Percentiles rank a stretch among this genome's conserved stretches.
phyloP scores from a whole-genome alignment of 2,329 filamentous ascomycete species.

The Botrytis sinoallii region DNA sequence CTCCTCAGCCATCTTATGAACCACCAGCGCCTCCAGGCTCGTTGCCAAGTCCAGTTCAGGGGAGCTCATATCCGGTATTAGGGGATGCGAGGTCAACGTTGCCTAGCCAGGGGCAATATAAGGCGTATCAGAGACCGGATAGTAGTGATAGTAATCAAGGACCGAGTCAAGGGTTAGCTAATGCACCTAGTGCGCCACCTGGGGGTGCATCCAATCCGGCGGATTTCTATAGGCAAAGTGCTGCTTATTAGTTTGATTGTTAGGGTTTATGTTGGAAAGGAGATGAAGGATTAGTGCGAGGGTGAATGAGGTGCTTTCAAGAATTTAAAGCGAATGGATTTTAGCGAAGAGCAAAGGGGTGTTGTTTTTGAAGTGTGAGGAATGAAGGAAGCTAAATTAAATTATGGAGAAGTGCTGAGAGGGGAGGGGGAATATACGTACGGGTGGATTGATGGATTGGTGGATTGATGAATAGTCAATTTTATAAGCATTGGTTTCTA shows the following conservation, averaged over 20 bases:
- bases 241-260: conserved; percentile 33
- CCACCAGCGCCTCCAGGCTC: conserved; percentile 34
- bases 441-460: neutral
- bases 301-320: neutral
- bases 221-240: conserved; percentile 54
- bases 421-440: neutral
- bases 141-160: conserved; percentile 29
- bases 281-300: neutral
- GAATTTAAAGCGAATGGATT: neutral
- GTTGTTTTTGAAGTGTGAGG: neutral
- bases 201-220: conserved; percentile 33
- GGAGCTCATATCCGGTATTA: conserved; percentile 31
- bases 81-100: conserved; percentile 49
- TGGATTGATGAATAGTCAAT: neutral
- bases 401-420: neutral
- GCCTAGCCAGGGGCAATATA: conserved; percentile 53
- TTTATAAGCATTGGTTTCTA: neutral
- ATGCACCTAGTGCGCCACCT: conserved; percentile 47
- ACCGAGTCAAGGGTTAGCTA: conserved; percentile 24
- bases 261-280: neutral
- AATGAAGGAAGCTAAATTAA: neutral
- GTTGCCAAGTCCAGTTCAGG: conserved; percentile 30
- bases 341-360: too few species aligned
- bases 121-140: conserved; percentile 47
- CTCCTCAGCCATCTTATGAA: conserved; percentile 28